These are phyloP conservation scores for Cryphonectria japonica DNA, from an alignment of 2,329 filamentous ascomycete genomes.

Conservation along the genomic window DNA sequence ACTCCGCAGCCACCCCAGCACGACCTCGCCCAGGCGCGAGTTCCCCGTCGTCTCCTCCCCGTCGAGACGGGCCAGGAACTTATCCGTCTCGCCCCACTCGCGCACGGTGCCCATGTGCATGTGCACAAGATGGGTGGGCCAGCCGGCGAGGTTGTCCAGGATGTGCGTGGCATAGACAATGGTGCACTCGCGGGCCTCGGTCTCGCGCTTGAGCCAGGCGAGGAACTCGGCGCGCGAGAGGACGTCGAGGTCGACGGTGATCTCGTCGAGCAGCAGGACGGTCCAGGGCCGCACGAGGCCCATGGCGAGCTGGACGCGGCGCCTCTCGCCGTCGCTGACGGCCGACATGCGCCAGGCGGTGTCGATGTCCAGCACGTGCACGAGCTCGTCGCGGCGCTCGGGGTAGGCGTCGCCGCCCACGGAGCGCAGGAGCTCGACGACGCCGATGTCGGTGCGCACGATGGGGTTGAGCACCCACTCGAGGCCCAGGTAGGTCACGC, in stretches of 20 bases:
- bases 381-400: slow-evolving; percentile 81
- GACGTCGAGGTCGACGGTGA: slow-evolving; percentile 94
- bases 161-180: slow-evolving; percentile 99
- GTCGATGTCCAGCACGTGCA: slow-evolving; percentile 90
- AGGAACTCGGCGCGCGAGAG: slow-evolving; percentile 85
- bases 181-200: slow-evolving; percentile 78
- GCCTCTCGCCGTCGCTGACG: slow-evolving; percentile 88
- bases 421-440: slow-evolving; percentile 79
- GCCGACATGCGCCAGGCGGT: slow-evolving; percentile 93
- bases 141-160: slow-evolving; percentile 88
- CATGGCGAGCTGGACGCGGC: slow-evolving; percentile 95
- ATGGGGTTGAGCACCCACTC: slow-evolving; percentile 99
- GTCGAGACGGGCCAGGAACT: slow-evolving; percentile 63
- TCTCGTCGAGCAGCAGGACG: slow-evolving; percentile 89
- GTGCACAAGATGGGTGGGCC: slow-evolving; percentile 94
- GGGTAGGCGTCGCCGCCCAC: slow-evolving; percentile 87
- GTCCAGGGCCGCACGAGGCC: slow-evolving; percentile 90
- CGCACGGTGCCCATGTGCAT: slow-evolving; percentile 90
- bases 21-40: slow-evolving; percentile 82
- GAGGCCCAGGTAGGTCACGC: slow-evolving; percentile 94
- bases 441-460: slow-evolving; percentile 92
- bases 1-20: slow-evolving; percentile 82
- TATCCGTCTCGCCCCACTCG: slow-evolving; percentile 78
- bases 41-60: slow-evolving; percentile 61
- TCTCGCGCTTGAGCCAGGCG: slow-evolving; percentile 83